These are phyloP conservation scores for Phytophthora capsici DNA, from an alignment of 352 stramenopile species.

Conservation along the genomic window DNA sequence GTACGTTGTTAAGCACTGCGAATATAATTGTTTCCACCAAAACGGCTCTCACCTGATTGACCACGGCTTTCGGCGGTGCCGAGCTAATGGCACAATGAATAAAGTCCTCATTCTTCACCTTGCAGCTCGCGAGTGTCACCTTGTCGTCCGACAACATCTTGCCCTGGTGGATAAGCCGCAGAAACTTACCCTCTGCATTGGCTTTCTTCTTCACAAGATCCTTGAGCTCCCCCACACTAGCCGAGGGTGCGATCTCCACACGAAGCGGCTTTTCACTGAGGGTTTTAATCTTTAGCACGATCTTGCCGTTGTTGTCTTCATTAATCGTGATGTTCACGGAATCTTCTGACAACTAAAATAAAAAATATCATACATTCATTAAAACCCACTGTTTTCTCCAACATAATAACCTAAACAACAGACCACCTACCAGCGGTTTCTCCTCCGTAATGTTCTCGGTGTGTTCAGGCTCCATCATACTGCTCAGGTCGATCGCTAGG, in stretches of 20 bases:
- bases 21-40: neutral
- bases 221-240: conserved; percentile 75
- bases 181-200: conserved; percentile 83
- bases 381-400: neutral
- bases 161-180: conserved; percentile 87
- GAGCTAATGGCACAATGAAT: conserved; percentile 88
- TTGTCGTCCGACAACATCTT: conserved; percentile 90
- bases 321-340: conserved; percentile 62
- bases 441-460: conserved; percentile 64
- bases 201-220: conserved; percentile 78
- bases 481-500: conserved; percentile 17
- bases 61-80: conserved; percentile 74
- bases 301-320: conserved; percentile 48
- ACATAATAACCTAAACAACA: neutral
- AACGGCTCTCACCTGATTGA: conserved; percentile 62
- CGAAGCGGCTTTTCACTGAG: conserved; percentile 86
- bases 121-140: conserved; percentile 72
- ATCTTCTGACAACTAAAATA: conserved; percentile 51
- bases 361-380: conserved; percentile 2
- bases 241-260: conserved; percentile 71
- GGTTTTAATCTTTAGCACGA: conserved; percentile 87
- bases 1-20: conserved; percentile 4
- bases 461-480: conserved; percentile 74
- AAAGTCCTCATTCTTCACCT: conserved; percentile 85
- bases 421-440: conserved; percentile 59